phyloP scores from a whole-genome alignment of 495 filamentous ascomycete genomes.

The Lophium mytilinum region DNA sequence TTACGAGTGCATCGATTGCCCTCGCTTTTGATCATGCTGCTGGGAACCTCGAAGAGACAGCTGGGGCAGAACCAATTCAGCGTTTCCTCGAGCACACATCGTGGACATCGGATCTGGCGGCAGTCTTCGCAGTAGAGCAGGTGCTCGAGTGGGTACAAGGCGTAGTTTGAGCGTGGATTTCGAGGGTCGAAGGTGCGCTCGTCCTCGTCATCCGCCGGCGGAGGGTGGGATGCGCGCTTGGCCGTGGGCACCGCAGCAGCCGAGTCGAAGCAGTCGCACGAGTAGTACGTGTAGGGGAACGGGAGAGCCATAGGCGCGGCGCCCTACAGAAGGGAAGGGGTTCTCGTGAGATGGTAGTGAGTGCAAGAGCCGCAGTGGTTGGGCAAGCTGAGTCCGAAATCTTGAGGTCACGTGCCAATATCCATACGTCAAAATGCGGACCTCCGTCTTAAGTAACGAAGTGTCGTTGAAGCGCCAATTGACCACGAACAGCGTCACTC shows the following conservation, averaged over 20 bases:
- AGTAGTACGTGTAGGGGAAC: constrained; percentile 85
- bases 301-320: constrained; percentile 53
- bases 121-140: constrained; percentile 95
- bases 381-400: background rate
- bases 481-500: too few relatives aligned
- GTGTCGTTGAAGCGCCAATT: too few relatives aligned
- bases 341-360: background rate
- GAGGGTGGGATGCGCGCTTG: constrained; percentile 25
- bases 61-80: constrained; percentile 92
- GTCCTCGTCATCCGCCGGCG: constrained; percentile 55
- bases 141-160: constrained; percentile 87
- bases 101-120: constrained; percentile 85
- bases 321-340: background rate
- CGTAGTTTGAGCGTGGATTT: constrained; percentile 74
- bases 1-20: constrained; percentile 89
- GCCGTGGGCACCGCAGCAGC: constrained; percentile 36
- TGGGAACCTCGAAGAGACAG: constrained; percentile 91
- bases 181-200: constrained; percentile 80
- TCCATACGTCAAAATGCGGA: too few relatives aligned
- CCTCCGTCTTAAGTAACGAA: background rate
- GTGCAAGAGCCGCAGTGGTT: background rate
- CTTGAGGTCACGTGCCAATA: too few relatives aligned
- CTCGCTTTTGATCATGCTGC: constrained; percentile 79
- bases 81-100: constrained; percentile 87
- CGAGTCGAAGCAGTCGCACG: constrained; percentile 78